phyloP scores from a whole-genome alignment of 495 filamentous ascomycete species.

The Hypoxylon perforatum region DNA sequence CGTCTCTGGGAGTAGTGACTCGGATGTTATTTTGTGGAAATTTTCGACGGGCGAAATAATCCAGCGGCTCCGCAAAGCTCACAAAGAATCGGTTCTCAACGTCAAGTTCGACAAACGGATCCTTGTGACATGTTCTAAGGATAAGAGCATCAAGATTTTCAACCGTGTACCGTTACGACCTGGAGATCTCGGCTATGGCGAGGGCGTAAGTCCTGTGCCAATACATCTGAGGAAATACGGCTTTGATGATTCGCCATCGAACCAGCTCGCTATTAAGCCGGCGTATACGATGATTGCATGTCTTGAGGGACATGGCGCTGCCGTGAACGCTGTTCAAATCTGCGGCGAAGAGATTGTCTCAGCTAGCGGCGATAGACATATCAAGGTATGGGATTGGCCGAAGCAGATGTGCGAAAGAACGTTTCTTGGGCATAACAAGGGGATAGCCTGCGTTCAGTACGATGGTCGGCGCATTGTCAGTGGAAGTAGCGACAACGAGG shows the following conservation, averaged over 20 bases:
- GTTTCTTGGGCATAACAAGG: conserved; percentile 88
- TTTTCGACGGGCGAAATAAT: conserved; percentile 90
- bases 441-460: conserved; percentile 97
- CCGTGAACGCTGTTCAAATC: conserved; percentile 96
- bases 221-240: conserved; percentile 60
- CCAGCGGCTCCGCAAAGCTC: conserved; percentile 77
- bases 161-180: conserved; percentile 77
- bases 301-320: conserved; percentile 84
- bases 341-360: conserved; percentile 88
- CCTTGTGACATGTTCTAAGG: conserved; percentile 96
- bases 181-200: conserved; percentile 72
- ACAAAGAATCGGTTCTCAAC: conserved; percentile 93
- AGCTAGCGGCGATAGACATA: conserved; percentile 88
- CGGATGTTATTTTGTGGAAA: conserved; percentile 87
- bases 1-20: conserved; percentile 93
- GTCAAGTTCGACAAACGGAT: conserved; percentile 91
- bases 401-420: conserved; percentile 79
- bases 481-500: conserved; percentile 93
- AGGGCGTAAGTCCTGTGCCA: conserved; percentile 63
- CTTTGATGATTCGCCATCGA: conserved; percentile 56
- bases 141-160: conserved; percentile 96
- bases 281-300: conserved; percentile 82
- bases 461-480: conserved; percentile 97
- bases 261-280: conserved; percentile 59
- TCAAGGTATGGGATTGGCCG: conserved; percentile 93